Conservation (phyloP, 176 grass and related monocot species). For the Urochloa ruziziensis region DNA sequence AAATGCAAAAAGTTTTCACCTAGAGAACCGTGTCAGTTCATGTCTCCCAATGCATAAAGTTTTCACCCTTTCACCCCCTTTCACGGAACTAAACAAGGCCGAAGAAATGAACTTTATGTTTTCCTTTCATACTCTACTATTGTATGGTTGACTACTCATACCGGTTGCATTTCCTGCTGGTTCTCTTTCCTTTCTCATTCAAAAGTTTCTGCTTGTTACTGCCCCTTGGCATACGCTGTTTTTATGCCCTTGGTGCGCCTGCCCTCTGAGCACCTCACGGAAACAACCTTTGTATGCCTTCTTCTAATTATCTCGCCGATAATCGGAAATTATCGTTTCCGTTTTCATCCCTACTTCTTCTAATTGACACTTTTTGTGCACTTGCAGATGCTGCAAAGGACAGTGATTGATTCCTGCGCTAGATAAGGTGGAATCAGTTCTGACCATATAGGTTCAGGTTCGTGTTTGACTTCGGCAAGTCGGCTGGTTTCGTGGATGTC, state of each 20-base stretch:
- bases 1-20: too few species aligned
- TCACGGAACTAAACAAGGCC: too few species aligned
- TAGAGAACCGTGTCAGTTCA: too few species aligned
- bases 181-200: not conserved
- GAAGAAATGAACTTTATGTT: not conserved
- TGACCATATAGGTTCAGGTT: constrained; percentile 22
- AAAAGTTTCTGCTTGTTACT: not conserved
- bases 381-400: constrained; percentile 41
- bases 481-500: not conserved
- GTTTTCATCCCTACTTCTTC: too few species aligned
- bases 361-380: constrained; percentile 6
- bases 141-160: not conserved
- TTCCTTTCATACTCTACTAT: not conserved
- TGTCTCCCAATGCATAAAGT: too few species aligned
- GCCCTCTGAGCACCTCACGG: not conserved
- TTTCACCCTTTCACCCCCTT: too few species aligned
- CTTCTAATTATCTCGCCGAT: not conserved
- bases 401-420: constrained; percentile 1
- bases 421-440: constrained; percentile 24
- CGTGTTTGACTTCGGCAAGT: not conserved
- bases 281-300: not conserved
- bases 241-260: not conserved
- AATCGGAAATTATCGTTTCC: too few species aligned
- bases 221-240: not conserved
- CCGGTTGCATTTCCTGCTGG: not conserved